Conservation (phyloP, 352 stramenopile species). For the Globisporangium heterothallicum region DNA sequence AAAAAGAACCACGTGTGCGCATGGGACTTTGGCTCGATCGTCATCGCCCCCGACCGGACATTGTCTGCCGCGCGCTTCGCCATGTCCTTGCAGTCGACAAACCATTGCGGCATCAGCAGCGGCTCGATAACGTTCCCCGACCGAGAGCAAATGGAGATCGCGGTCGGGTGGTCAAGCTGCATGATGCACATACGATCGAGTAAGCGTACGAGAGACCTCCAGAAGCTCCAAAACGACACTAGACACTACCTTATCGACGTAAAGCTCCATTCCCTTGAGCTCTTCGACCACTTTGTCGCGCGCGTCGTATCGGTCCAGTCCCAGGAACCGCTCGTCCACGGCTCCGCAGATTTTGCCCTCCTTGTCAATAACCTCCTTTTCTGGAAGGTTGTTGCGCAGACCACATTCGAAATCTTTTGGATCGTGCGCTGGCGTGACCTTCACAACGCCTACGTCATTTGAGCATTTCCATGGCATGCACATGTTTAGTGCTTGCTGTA, state of each 20-base stretch:
- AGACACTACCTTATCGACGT: conserved; percentile 90
- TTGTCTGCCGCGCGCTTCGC: conserved; percentile 91
- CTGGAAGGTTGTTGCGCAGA: conserved; percentile 89
- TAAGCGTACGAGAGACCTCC: not conserved
- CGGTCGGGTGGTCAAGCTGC: conserved; percentile 70
- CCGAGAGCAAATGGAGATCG: conserved; percentile 94
- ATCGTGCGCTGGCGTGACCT: conserved; percentile 99
- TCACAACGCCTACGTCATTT: conserved; percentile 53
- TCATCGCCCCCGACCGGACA: conserved; percentile 92
- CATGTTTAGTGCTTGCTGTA: too few relatives aligned
- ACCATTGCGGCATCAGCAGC: conserved; percentile 99
- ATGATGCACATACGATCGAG: not conserved
- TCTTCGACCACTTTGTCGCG: conserved; percentile 88
- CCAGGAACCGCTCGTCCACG: conserved; percentile 83
- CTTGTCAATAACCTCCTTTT: conserved; percentile 71
- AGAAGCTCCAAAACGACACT: not conserved
- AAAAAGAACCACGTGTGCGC: conserved; percentile 96
- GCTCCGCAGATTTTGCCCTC: conserved; percentile 61
- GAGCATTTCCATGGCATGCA: too few relatives aligned
- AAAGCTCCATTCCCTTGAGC: conserved; percentile 83
- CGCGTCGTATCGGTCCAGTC: conserved; percentile 95
- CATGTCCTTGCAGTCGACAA: conserved; percentile 90
- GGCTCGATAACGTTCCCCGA: conserved; percentile 99
- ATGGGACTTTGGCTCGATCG: conserved; percentile 93
- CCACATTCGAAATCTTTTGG: conserved; percentile 99